Percentiles rank a stretch among this genome's conserved stretches.
Evolutionary conservation across 768 basidiomycete species (phyloP).

Genomic region (Suillus decipiens): DNA sequence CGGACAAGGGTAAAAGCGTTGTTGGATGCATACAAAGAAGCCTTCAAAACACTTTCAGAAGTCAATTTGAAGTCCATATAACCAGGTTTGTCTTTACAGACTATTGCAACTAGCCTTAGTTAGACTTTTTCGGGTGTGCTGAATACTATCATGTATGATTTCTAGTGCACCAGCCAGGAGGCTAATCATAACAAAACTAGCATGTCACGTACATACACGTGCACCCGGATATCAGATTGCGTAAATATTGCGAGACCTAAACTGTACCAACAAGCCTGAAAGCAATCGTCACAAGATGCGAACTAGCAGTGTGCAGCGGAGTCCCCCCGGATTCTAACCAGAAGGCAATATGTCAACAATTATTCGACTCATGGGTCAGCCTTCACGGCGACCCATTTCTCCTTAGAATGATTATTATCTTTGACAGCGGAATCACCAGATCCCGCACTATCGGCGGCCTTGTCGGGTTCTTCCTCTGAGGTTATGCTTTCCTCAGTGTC

Average conservation of each 20-base stretch:
- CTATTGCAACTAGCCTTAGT: not conserved
- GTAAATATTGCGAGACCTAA: slow-evolving; percentile 24
- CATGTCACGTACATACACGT: not conserved
- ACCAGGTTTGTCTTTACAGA: slow-evolving; percentile 7
- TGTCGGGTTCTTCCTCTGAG: slow-evolving; percentile 66
- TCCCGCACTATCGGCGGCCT: slow-evolving; percentile 28
- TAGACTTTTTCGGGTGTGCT: not conserved
- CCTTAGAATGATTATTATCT: slow-evolving; percentile 41
- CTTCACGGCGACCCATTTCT: slow-evolving; percentile 82
- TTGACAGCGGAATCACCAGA: slow-evolving; percentile 18
- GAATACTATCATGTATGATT: not conserved
- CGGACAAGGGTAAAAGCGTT: slow-evolving; percentile 90
- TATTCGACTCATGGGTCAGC: slow-evolving; percentile 32
- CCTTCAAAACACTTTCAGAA: slow-evolving; percentile 85
- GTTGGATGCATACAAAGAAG: slow-evolving; percentile 94
- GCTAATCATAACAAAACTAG: slow-evolving; percentile 4
- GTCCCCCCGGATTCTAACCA: slow-evolving; percentile 1
- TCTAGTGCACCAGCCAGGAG: not conserved
- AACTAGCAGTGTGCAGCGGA: not conserved
- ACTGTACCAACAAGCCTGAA: slow-evolving; percentile 22
- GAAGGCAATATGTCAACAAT: slow-evolving; percentile 3
- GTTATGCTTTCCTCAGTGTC: slow-evolving; percentile 78
- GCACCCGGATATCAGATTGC: slow-evolving; percentile 3
- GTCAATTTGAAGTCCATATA: slow-evolving; percentile 70
- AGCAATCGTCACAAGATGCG: slow-evolving; percentile 22